Conservation (phyloP, 345 rosid genomes). For the Eutrema yunnanense region DNA sequence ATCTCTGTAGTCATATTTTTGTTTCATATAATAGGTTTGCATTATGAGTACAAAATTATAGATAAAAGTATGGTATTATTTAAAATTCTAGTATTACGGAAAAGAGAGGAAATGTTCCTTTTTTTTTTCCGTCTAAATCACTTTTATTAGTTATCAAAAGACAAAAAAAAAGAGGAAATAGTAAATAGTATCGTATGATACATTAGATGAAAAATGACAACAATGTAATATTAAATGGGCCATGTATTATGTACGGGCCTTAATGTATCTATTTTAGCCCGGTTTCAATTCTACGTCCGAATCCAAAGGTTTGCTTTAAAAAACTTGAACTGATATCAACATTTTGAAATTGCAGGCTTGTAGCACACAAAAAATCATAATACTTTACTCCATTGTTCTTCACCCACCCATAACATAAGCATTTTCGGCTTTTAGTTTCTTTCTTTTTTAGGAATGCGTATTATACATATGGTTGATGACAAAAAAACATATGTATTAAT, state of each 20-base stretch:
- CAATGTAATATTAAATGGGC: neutral
- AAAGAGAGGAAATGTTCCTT: neutral
- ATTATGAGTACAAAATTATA: neutral
- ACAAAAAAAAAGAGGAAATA: neutral
- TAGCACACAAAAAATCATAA: neutral
- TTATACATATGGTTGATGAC: neutral
- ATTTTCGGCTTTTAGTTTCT: neutral
- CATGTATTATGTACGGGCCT: neutral
- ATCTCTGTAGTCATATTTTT: neutral
- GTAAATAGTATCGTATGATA: neutral
- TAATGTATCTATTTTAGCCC: neutral
- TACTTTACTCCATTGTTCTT: neutral
- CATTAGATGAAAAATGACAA: neutral
- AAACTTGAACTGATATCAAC: neutral
- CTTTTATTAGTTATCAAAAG: too few relatives aligned
- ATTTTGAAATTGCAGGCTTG: neutral
- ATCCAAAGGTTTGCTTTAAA: neutral
- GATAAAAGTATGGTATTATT: neutral
- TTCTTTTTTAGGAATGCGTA: neutral
- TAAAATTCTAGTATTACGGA: neutral
- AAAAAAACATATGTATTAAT: neutral
- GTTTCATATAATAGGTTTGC: neutral
- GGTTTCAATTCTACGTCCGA: neutral
- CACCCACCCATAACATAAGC: neutral
- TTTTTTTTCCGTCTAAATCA: too few relatives aligned